Evolutionary conservation across 148 eudicot species (phyloP).

Genomic region (Cornus suecica): DNA sequence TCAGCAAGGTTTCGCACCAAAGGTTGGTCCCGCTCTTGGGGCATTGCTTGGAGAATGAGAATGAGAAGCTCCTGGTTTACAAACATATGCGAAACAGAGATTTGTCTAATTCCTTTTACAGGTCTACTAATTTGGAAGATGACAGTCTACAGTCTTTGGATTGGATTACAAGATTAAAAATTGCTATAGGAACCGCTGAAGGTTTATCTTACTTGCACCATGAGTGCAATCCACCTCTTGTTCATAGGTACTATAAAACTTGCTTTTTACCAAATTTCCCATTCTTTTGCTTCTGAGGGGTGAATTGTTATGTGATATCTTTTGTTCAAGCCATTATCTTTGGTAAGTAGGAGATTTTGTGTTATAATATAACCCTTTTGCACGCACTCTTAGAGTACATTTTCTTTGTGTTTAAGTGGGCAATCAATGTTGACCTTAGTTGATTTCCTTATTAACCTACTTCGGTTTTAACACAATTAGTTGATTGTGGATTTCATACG

Average conservation of each 20-base stretch:
- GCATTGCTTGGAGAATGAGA: constrained; percentile 36
- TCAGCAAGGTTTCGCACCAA: constrained; percentile 22
- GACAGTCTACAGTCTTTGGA: constrained; percentile 33
- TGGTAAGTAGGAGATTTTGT: neutral
- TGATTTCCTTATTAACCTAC: too few species aligned
- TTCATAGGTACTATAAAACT: constrained; percentile 33
- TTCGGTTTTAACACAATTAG: neutral
- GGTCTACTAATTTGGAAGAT: constrained; percentile 21
- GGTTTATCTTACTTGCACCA: constrained; percentile 40
- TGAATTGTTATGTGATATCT: neutral
- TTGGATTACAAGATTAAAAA: constrained; percentile 52
- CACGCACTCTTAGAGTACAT: constrained; percentile 9
- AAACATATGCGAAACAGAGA: constrained; percentile 39
- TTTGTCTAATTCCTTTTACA: constrained; percentile 33
- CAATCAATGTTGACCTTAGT: too few species aligned
- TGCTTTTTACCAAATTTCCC: neutral
- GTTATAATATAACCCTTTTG: neutral
- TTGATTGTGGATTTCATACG: neutral
- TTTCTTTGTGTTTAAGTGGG: neutral
- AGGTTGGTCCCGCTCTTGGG: constrained; percentile 43
- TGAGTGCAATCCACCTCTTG: constrained; percentile 47
- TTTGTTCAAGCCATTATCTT: neutral
- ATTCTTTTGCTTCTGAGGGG: neutral
- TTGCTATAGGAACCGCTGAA: constrained; percentile 48
- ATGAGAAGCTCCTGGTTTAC: constrained; percentile 44